Base-by-base conservation (phyloP, 345 rosid species). In the Heritiera littoralis region DNA sequence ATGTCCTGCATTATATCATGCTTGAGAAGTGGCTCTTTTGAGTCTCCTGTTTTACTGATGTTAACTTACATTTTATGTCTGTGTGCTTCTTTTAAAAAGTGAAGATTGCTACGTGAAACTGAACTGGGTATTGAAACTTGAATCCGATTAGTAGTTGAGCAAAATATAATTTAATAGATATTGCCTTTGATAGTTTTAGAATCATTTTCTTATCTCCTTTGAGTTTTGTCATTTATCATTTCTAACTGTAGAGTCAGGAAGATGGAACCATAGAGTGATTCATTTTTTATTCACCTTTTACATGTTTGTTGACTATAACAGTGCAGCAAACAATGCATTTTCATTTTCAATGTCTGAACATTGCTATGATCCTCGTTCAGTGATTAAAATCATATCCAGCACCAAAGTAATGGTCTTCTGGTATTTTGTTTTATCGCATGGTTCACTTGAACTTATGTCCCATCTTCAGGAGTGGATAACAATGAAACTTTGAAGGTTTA, bases 381-480 rank as follows among this genome's bases (percentile, higher is more conserved):
- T 63, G 41, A 30, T 63, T 28, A 60, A 60, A 60, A 6, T 60
- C 1, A 1, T 10, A 23, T 60, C 38, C 17, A 0, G 15, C 17
- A 71, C 51, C 60, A 71, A 17, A 32, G 32, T 18, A 64, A 73
- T 38, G 64, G 10, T 55, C 4, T 72, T 17, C 48, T 73, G 18
- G 46, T 18, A n/a, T 73, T 60, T 60, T 76, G 49, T 63, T 59
- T 46, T 43, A 20, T 49, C 45, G 28, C 30, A 17, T 28, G 43
- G 14, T 76, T 59, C 9, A 71, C 58, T 28, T 59, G 41, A 59
- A 63, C 49, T 59, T 71, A 11, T 69, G 18, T 32, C 6, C 10
- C n/a, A 6, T 75, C 64, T 87, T 71, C 83, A 96, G 99, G 99
- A 70, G 94, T 94, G 78, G 96, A 94, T 83, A 86, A 91, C 84